Evolutionary conservation across 805 yeast species (phyloP), one percentile per base, ranked within the genome.

Genomic region (Hanseniaspora meyeri): DNA sequence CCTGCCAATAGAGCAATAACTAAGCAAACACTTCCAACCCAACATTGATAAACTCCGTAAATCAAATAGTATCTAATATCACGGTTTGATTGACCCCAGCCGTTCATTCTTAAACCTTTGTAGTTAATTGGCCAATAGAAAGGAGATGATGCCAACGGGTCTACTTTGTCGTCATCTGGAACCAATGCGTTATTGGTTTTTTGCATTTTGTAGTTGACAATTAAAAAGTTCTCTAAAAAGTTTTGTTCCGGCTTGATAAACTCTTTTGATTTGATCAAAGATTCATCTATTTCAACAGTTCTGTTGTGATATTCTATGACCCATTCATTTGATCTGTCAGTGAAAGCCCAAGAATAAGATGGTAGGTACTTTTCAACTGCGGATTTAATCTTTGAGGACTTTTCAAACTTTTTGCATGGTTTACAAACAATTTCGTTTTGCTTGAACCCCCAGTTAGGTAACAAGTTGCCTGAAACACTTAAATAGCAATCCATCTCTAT

Each of bases 391-490:
- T 17, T 20, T 11, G 45, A 36, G n/a, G 19, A n/a, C 9, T n/a
- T 31, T 14, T 38, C 14, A 19, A 53, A 38, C 17, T 38, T 14
- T 9, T 45, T 40, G 39, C 88, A 82, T 59, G 74, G 69, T 62
- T 77, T 80, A 72, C 99, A 93, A 1, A 82, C 83, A 61, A 93
- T 91, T 73, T 93, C 99, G 60, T 96, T 95, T 74, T 93, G 99
- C 67, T 88, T 80, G 78, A 91, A 93, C 20, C 98, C 99, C 99
- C 99, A 93, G 17, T 81, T 82, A 19, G 99, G 99, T 66, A 90
- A 82, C 27, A 79, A 68, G 61, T 74, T 72, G 47, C 96, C 97
- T 11, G 93, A 77, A 14, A 91, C 86, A 61, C 90, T 86, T 65
- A 93, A 73, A 68, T 89, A 90, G 68, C 97, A 95, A 43, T 85